phyloP scores from a whole-genome alignment of 2,329 filamentous ascomycete genomes.

The Penicillium rolfsii region DNA sequence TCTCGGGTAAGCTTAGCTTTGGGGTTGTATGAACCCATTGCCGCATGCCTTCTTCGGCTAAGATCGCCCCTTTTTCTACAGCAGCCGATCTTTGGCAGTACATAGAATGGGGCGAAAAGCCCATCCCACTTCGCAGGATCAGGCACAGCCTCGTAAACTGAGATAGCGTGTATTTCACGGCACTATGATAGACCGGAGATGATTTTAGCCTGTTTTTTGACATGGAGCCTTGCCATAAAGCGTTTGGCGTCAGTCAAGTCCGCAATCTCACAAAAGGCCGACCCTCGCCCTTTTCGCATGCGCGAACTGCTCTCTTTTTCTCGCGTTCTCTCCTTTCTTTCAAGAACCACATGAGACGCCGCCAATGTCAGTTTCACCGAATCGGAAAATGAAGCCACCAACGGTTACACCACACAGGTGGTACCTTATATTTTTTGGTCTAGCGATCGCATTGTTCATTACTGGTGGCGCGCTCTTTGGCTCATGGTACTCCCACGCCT shows the following conservation, averaged over 20 bases:
- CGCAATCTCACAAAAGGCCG: neutral
- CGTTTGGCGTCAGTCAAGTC: neutral
- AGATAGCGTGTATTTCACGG: neutral
- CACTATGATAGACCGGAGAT: neutral
- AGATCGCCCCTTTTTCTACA: neutral
- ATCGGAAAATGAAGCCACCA: neutral
- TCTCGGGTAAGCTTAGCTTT: too few relatives aligned
- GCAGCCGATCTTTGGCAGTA: neutral
- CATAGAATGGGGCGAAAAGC: neutral
- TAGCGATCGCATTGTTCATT: neutral
- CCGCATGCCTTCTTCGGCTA: neutral
- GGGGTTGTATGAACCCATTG: too few relatives aligned
- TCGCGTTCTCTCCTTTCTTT: neutral
- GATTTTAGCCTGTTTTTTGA: neutral
- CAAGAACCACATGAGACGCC: neutral
- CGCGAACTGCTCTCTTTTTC: neutral
- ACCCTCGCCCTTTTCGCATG: neutral
- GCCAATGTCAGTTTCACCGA: neutral
- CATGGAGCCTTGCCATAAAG: neutral
- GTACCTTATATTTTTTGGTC: neutral
- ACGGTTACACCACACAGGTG: neutral
- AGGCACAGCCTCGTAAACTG: neutral
- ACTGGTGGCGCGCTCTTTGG: neutral
- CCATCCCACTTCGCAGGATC: neutral
- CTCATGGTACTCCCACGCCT: neutral